Evolutionary conservation across 2,329 filamentous ascomycete genomes (phyloP), one percentile per base, ranked within the genome.

Genomic region (Phoma sp.): DNA sequence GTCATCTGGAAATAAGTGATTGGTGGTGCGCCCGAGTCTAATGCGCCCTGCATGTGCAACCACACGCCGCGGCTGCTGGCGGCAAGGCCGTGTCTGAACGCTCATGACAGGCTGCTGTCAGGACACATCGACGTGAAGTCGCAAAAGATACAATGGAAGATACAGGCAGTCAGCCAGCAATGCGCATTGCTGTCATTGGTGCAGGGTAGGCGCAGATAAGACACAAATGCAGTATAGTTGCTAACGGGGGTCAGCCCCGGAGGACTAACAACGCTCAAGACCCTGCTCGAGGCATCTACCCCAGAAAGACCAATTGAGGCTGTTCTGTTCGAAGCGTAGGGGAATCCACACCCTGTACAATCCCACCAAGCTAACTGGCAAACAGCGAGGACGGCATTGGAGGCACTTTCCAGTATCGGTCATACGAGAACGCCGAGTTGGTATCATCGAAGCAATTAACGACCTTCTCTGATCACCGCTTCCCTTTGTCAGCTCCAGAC

Each of bases 401-500:
- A 2, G 80, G 80, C 2, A 80, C 78, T 0, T 82, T 83, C 62
- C 70, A 72, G 22, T 75, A 80, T 51, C 75, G 78, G 4, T 71
- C 76, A 4, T 83, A 82, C 47, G 78, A 81, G 49, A 77, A 80
- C 30, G 78, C 79, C 1, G 80, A 82, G 75, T 72, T 81, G 1
- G 80, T 82, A 1, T 80, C 78, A 1, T 81, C 79, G 3, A 81
- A 80, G 56, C 79, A 81, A 38, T 70, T 83, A 7, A 82, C 80
- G 0, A 69, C 77, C 14, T 83, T 82, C 57, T 82, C 80, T 1
- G 80, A 82, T 58, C 80, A 79, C 53, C 75, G 80, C 1, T 71
- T 78, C 2, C 67, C 77, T 1, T 44, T 68, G 1, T 72, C 78
- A 8, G 73, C 73, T 1, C 75, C 79, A 7, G 68, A 72, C 44